Percentiles rank a stretch among this genome's conserved stretches.
These are phyloP conservation scores for Rhodomyrtus tomentosa DNA, from an alignment of 345 rosid genomes.

Conservation along the genomic window DNA sequence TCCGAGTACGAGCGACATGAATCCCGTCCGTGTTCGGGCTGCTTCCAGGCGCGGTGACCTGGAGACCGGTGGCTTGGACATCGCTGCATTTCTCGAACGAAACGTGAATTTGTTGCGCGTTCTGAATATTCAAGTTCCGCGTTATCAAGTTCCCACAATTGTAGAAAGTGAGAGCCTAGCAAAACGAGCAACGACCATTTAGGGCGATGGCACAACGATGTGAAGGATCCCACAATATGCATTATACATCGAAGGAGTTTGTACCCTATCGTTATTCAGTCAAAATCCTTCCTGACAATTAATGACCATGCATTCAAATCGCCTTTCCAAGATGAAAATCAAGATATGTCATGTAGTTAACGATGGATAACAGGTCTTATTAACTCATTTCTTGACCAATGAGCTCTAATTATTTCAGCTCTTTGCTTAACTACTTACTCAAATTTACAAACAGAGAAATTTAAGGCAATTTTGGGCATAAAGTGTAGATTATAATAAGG, in stretches of 20 bases:
- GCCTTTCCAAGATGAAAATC: not conserved
- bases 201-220: not conserved
- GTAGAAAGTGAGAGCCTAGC: constrained; percentile 67
- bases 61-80: constrained; percentile 39
- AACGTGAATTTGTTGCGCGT: constrained; percentile 70
- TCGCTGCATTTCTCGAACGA: constrained; percentile 38
- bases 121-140: constrained; percentile 34
- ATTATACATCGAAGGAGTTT: not conserved
- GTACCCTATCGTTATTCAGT: not conserved
- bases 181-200: not conserved
- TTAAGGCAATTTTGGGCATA: not conserved
- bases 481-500: not conserved
- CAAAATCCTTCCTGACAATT: not conserved
- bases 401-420: not conserved
- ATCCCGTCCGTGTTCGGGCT: constrained; percentile 97
- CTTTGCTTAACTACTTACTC: not conserved
- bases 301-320: not conserved
- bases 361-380: not conserved
- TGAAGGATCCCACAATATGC: not conserved
- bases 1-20: constrained; percentile 50
- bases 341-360: not conserved
- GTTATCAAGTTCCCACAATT: constrained; percentile 40
- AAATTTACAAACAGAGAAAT: not conserved
- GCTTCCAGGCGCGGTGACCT: constrained; percentile 36
- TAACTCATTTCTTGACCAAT: not conserved